Evolutionary conservation across 1,139 yeast species (phyloP).

Genomic region (Pichiaceae sp.): DNA sequence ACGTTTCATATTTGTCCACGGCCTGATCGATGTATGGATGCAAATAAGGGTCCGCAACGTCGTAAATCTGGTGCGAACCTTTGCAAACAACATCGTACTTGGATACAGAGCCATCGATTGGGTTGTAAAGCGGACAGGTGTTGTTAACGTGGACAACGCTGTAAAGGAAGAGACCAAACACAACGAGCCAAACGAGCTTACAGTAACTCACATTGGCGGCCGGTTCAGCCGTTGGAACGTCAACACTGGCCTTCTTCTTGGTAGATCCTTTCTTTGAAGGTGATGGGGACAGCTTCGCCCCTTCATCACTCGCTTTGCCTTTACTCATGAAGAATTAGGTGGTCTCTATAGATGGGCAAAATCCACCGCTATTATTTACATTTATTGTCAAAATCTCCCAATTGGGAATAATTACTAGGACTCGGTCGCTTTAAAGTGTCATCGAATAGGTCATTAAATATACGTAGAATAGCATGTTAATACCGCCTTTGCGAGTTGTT

Average conservation of each 20-base stretch:
- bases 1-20: slow-evolving; percentile 9
- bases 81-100: slow-evolving; percentile 14
- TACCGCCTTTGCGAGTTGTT: no score
- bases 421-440: no score
- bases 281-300: no score
- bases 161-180: slow-evolving; percentile 8
- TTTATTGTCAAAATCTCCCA: neutral
- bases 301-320: no score
- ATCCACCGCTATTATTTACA: neutral
- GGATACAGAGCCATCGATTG: slow-evolving; percentile 2
- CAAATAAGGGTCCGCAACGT: slow-evolving; percentile 13
- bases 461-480: no score
- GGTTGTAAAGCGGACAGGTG: slow-evolving; percentile 13
- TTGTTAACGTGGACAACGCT: slow-evolving; percentile 9
- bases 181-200: slow-evolving; percentile 10
- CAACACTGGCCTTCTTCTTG: no score
- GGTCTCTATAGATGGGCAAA: neutral
- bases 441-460: no score
- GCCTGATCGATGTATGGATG: slow-evolving; percentile 8
- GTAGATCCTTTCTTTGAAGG: no score
- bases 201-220: slow-evolving; percentile 1
- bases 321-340: no score
- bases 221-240: no score
- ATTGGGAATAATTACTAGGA: neutral
- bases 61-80: slow-evolving; percentile 14